These are phyloP conservation scores for Lecanicillium sp. DNA, from an alignment of 2,329 filamentous ascomycete genomes.

Conservation along the genomic window DNA sequence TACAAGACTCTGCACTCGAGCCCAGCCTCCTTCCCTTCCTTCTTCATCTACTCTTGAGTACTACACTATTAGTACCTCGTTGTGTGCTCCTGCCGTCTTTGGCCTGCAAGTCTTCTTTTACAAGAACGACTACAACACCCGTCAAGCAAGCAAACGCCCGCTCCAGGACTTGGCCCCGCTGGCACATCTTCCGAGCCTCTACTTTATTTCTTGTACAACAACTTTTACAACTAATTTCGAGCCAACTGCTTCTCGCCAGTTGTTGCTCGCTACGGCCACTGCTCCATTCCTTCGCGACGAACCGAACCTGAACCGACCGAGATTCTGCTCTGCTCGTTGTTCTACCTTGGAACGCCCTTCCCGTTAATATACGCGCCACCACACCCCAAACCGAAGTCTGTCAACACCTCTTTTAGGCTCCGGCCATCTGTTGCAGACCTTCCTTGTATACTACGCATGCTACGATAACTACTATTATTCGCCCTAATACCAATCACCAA, in stretches of 20 bases:
- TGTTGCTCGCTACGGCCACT: background rate
- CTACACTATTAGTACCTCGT: conserved; percentile 5
- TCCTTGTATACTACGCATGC: conserved; percentile 9
- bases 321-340: no score
- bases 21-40: conserved; percentile 36
- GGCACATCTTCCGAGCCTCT: no score
- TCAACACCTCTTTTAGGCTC: no score
- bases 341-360: no score
- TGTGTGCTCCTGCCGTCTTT: conserved; percentile 9
- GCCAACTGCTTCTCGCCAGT: conserved; percentile 12
- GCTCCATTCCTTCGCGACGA: conserved; percentile 5
- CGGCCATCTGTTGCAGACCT: no score
- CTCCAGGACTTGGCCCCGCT: no score
- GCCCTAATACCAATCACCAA: no score
- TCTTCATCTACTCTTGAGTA: conserved; percentile 21
- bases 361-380: no score
- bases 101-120: conserved; percentile 20
- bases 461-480: conserved; percentile 8
- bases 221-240: conserved; percentile 1
- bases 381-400: no score
- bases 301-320: background rate
- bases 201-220: background rate
- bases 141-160: conserved; percentile 3
- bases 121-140: conserved; percentile 19
- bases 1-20: no score